Base-by-base conservation (phyloP, 2,329 filamentous ascomycete species). In the Herpotrichia juniperi region DNA sequence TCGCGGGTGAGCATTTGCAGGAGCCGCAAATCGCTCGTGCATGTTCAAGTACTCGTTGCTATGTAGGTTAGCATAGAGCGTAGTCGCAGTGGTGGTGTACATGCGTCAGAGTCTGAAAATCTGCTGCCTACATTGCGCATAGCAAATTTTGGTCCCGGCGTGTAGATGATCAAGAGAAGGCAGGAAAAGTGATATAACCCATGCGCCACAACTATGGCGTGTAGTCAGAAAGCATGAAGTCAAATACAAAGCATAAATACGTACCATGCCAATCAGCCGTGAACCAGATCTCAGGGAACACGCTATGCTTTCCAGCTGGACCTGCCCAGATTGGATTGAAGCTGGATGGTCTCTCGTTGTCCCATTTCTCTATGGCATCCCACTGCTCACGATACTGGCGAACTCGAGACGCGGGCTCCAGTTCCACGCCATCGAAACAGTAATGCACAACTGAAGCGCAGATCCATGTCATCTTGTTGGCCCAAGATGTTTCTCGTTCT, bases 381-480 rank as follows among this genome's bases (percentile, higher is more conserved):
- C 62, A 66, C 2, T 70, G 48, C 17, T 57, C 55, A 14, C 62
- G 50, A 65, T 66, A 71, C 37, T 50, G 48, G 21, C 50, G 44
- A 24, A 50, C 30, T 31, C 51, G 63, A 9, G 37, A 21, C 4
- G 48, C 19, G 17, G 47, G 59, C n/a, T 64, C 62, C 4, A 28
- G 46, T 9, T 59, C 56, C 9, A 50, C 46, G n/a, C 54, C 49
- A 7, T 63, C 64, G 42, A 67, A 71, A 43, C 67, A 67, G 35
- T 62, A 70, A 25, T 71, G 66, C n/a, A 64, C 58, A 19, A 68
- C 56, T 21, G 58, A 49, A 8, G 68, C 68, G 26, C 64, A 64
- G 39, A 67, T 56, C 66, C 67, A 71, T n/a, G 61, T 64, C 60
- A 70, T 70, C 24, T 66, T 63, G 30, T 71, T 71, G 7, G 64